Conservation (phyloP, 1,284 basidiomycete species). For the Fistulinella staudtii region DNA sequence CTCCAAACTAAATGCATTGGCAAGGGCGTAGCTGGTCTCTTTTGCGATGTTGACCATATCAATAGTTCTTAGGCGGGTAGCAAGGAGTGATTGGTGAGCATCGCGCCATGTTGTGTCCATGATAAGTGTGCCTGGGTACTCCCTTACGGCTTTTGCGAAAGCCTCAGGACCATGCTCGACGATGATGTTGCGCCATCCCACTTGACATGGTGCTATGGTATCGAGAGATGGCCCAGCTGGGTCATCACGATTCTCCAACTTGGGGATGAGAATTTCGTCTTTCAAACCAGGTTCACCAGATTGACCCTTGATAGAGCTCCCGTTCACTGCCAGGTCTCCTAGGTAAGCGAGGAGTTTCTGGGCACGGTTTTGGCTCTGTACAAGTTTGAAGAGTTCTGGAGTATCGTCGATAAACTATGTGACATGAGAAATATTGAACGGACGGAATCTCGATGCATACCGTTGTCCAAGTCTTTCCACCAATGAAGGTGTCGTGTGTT, state of each 20-base stretch:
- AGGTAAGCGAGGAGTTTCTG: constrained; percentile 97
- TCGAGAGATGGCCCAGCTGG: constrained; percentile 76
- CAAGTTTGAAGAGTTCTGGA: constrained; percentile 97
- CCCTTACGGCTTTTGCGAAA: constrained; percentile 96
- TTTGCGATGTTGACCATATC: constrained; percentile 99
- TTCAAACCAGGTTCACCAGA: constrained; percentile 93
- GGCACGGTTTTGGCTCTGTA: constrained; percentile 96
- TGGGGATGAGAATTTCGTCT: constrained; percentile 84
- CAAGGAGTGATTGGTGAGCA: constrained; percentile 96
- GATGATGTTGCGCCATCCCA: constrained; percentile 99
- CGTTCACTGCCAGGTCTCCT: constrained; percentile 97
- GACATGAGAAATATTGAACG: constrained; percentile 7
- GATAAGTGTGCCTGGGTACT: constrained; percentile 92
- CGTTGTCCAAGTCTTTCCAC: constrained; percentile 97
- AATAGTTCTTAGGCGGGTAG: constrained; percentile 92
- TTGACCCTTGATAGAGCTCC: constrained; percentile 94
- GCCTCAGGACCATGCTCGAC: constrained; percentile 97
- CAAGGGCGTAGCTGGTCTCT: constrained; percentile 92
- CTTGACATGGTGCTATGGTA: constrained; percentile 76
- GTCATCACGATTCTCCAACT: constrained; percentile 76
- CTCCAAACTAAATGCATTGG: constrained; percentile 95
- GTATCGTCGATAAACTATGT: constrained; percentile 97
- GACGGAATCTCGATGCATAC: constrained; percentile 38
- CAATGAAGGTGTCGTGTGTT: constrained; percentile 97
- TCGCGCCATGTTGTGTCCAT: constrained; percentile 99